A percentile compares a stretch with the other conserved stretches of the same genome.
Evolutionary conservation across 1,284 basidiomycete species (phyloP).

Genomic region (Paramarasmius palmivorus): DNA sequence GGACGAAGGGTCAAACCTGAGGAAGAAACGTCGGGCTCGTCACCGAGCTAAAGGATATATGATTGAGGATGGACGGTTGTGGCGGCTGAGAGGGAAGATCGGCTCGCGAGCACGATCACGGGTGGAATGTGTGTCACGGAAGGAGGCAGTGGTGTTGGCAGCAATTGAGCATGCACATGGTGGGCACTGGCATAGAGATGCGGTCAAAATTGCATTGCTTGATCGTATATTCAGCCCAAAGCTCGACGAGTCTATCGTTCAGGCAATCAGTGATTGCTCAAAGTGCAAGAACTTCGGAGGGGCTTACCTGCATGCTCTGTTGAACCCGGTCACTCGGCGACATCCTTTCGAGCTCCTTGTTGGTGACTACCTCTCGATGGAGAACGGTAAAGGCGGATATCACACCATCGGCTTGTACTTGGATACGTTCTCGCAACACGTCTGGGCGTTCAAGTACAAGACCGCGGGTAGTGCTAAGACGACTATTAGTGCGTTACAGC

Average conservation of each 20-base stretch:
- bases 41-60: conserved; percentile 27
- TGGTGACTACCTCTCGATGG: conserved; percentile 32
- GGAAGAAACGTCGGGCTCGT: conserved; percentile 18
- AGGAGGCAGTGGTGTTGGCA: conserved; percentile 14
- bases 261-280: conserved; percentile 29
- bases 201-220: conserved; percentile 25
- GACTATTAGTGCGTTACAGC: conserved; percentile 20
- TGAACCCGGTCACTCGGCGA: conserved; percentile 34
- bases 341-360: conserved; percentile 36
- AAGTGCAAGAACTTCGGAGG: conserved; percentile 28
- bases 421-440: conserved; percentile 25
- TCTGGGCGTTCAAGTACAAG: conserved; percentile 28
- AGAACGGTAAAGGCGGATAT: conserved; percentile 32
- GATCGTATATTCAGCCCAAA: conserved; percentile 28
- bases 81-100: conserved; percentile 18
- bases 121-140: conserved; percentile 18
- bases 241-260: conserved; percentile 28
- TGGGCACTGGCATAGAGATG: conserved; percentile 31
- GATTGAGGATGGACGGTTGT: conserved; percentile 31
- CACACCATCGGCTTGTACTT: conserved; percentile 26
- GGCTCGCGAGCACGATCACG: conserved; percentile 4
- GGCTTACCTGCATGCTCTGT: conserved; percentile 25
- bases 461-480: conserved; percentile 25
- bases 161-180: conserved; percentile 18
- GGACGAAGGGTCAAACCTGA: neutral